These are phyloP conservation scores for Microascus cirrosus DNA, from an alignment of 2,329 filamentous ascomycete species.

Conservation along the genomic window DNA sequence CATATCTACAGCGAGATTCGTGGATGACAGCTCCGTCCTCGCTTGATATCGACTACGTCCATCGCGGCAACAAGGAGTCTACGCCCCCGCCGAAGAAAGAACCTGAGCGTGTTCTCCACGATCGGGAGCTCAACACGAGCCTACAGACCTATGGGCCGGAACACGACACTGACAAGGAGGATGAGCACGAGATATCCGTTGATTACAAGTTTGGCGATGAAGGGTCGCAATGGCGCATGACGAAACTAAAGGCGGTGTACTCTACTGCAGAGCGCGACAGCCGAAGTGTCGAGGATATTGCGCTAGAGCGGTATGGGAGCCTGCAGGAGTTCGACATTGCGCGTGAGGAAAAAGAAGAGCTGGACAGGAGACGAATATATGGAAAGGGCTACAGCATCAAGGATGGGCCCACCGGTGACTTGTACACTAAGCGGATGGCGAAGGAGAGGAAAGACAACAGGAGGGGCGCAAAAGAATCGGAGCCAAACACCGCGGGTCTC, in stretches of 20 bases:
- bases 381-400: constrained; percentile 77
- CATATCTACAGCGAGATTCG: constrained; percentile 57
- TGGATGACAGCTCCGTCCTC: constrained; percentile 92
- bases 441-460: constrained; percentile 31
- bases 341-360: constrained; percentile 81
- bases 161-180: constrained; percentile 45
- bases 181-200: constrained; percentile 40
- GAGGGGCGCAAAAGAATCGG: constrained; percentile 19
- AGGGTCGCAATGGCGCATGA: constrained; percentile 94
- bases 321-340: constrained; percentile 84
- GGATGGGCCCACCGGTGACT: constrained; percentile 75
- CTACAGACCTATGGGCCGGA: constrained; percentile 37
- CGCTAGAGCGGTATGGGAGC: constrained; percentile 69
- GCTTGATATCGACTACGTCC: constrained; percentile 73
- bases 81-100: constrained; percentile 47
- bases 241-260: constrained; percentile 80
- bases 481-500: constrained; percentile 11
- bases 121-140: constrained; percentile 65
- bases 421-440: constrained; percentile 67
- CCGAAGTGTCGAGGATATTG: constrained; percentile 68
- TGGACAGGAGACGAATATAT: constrained; percentile 74
- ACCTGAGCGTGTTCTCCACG: constrained; percentile 61
- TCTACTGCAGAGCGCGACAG: constrained; percentile 64
- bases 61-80: constrained; percentile 37
- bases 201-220: constrained; percentile 80